Percentiles rank a stretch among this genome's conserved stretches.
Conservation (phyloP, 345 rosid genomes). For the Anacardium occidentale region DNA sequence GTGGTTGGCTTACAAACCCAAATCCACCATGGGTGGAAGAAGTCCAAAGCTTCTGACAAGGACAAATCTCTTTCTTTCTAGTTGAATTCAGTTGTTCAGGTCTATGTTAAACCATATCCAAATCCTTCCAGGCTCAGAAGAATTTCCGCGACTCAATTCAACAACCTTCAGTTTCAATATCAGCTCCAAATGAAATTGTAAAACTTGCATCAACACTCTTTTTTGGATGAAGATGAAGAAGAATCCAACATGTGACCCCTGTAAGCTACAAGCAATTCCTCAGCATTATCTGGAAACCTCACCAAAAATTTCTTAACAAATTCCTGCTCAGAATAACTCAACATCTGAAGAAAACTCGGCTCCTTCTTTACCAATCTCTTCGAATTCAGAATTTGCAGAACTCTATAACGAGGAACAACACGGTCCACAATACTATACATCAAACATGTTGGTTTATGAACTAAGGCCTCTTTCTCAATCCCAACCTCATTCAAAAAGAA, state of each 20-base stretch:
- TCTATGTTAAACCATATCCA: too few species aligned
- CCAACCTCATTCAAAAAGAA: conserved; percentile 28
- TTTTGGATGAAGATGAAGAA: not conserved
- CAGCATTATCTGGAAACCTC: conserved; percentile 29
- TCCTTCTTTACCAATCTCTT: conserved; percentile 34
- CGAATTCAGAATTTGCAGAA: conserved; percentile 33
- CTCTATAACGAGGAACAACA: conserved; percentile 37
- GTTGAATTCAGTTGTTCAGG: too few species aligned
- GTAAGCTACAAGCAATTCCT: conserved; percentile 38
- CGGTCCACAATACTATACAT: conserved; percentile 34
- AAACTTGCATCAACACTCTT: not conserved
- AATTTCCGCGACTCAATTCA: not conserved
- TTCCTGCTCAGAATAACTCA: conserved; percentile 14
- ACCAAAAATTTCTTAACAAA: conserved; percentile 34
- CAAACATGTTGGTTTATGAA: conserved; percentile 23
- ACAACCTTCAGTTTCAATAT: not conserved
- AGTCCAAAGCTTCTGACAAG: conserved; percentile 43
- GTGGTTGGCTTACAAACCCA: conserved; percentile 45
- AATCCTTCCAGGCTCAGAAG: conserved; percentile 1
- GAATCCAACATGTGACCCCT: conserved; percentile 18
- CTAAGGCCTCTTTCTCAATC: conserved; percentile 26
- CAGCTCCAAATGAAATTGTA: not conserved
- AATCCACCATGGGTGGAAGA: conserved; percentile 45
- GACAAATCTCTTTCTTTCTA: too few species aligned
- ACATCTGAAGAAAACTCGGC: conserved; percentile 9